A percentile compares a stretch with the other conserved stretches of the same genome.
phyloP scores from a whole-genome alignment of 23 red algal species.

The Cyanidioschyzon merolae region DNA sequence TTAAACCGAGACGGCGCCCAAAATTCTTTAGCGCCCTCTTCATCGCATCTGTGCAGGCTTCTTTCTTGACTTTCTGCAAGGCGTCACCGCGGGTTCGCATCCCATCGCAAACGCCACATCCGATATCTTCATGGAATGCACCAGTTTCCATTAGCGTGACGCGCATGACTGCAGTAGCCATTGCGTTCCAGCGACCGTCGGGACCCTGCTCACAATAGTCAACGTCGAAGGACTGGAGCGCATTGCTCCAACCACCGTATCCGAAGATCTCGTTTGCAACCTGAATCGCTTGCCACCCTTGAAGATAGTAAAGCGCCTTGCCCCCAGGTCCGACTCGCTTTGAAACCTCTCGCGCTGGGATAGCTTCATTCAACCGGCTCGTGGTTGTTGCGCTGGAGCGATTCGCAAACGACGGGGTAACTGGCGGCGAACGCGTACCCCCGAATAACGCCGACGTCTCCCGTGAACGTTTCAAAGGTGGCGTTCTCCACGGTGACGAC shows the following conservation, averaged over 20 bases:
- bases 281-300: constrained; percentile 66
- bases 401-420: background rate
- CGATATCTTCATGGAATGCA: constrained; percentile 42
- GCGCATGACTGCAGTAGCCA: constrained; percentile 42
- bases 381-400: background rate
- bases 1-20: constrained; percentile 49
- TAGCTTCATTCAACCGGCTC: background rate
- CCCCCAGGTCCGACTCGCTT: constrained; percentile 52
- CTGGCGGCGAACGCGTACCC: background rate
- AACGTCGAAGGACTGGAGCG: constrained; percentile 36
- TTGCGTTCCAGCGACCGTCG: constrained; percentile 33
- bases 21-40: constrained; percentile 86
- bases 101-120: constrained; percentile 46
- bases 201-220: constrained; percentile 36
- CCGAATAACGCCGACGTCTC: background rate
- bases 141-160: constrained; percentile 51
- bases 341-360: background rate
- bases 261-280: constrained; percentile 77
- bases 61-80: constrained; percentile 67
- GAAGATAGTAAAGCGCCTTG: constrained; percentile 41
- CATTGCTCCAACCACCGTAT: constrained; percentile 70
- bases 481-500: background rate
- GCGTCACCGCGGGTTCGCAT: constrained; percentile 45
- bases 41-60: constrained; percentile 68
- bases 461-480: background rate